Percentiles rank a stretch among this genome's conserved stretches.
phyloP scores from a whole-genome alignment of 306 rosid genomes.

The Lablab purpureus region DNA sequence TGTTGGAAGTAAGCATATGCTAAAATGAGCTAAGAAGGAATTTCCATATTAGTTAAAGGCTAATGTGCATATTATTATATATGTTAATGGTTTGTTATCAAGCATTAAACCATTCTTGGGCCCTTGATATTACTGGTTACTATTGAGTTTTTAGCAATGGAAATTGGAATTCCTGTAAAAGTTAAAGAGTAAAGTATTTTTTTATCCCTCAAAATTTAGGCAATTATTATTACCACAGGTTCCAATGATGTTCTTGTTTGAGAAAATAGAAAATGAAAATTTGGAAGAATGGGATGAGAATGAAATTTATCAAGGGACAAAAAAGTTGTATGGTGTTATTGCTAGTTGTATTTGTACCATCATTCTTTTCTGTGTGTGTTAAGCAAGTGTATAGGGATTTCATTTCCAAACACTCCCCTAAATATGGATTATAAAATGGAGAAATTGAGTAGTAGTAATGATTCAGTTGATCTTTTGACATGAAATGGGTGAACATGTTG shows the following conservation, averaged over 20 bases:
- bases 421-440: not conserved
- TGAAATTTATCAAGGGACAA: too few species aligned
- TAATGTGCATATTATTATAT: too few species aligned
- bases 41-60: not conserved
- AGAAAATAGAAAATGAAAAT: too few species aligned
- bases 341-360: too few species aligned
- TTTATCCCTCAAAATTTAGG: too few species aligned
- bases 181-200: too few species aligned
- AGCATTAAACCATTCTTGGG: not conserved
- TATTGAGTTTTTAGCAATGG: not conserved
- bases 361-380: too few species aligned
- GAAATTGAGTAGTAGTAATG: not conserved
- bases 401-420: not conserved
- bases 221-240: too few species aligned
- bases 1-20: not conserved
- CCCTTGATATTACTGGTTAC: not conserved
- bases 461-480: not conserved
- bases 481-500: not conserved
- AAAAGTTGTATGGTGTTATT: too few species aligned
- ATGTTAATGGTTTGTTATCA: not conserved
- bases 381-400: not conserved
- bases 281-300: too few species aligned
- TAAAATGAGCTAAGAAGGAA: constrained; percentile 21
- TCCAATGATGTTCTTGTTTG: too few species aligned
- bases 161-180: not conserved